Percentiles rank a stretch among this genome's conserved stretches.
Evolutionary conservation across 2,329 filamentous ascomycete genomes (phyloP).

Genomic region (Emergomyces orientalis): DNA sequence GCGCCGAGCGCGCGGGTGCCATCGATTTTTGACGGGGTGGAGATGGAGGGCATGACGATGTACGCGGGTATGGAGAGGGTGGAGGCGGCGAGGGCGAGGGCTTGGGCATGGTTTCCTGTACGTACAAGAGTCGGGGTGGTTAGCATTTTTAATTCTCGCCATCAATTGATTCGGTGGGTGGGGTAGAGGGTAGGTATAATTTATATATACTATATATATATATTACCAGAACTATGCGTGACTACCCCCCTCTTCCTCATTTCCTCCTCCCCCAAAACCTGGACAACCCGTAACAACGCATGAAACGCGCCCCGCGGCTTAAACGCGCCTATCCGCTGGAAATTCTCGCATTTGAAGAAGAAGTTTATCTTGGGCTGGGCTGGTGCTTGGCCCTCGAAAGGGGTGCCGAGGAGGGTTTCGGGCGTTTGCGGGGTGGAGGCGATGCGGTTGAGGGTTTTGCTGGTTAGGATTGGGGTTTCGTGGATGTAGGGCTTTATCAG

Average conservation of each 20-base stretch:
- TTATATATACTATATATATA: slow-evolving; percentile 16
- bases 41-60: slow-evolving; percentile 88
- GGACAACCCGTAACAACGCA: slow-evolving; percentile 61
- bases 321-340: slow-evolving; percentile 84
- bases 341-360: slow-evolving; percentile 94
- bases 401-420: slow-evolving; percentile 47
- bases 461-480: slow-evolving; percentile 73
- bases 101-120: slow-evolving; percentile 87
- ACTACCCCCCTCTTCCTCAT: slow-evolving; percentile 62
- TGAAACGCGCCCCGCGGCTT: slow-evolving; percentile 89
- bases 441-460: slow-evolving; percentile 60
- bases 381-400: slow-evolving; percentile 48
- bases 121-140: background rate
- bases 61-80: slow-evolving; percentile 66
- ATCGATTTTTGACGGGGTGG: slow-evolving; percentile 74
- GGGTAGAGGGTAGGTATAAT: no score
- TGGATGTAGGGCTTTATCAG: slow-evolving; percentile 70
- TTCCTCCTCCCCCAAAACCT: slow-evolving; percentile 52
- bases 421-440: slow-evolving; percentile 60
- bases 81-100: slow-evolving; percentile 72
- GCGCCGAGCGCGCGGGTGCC: slow-evolving; percentile 72
- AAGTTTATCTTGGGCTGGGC: slow-evolving; percentile 60
- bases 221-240: slow-evolving; percentile 75
- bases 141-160: background rate
- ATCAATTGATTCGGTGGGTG: no score